Evolutionary conservation across 140 eudicot species (phyloP), one percentile per base, ranked within the genome.

Genomic region (Flaveria floridana): DNA sequence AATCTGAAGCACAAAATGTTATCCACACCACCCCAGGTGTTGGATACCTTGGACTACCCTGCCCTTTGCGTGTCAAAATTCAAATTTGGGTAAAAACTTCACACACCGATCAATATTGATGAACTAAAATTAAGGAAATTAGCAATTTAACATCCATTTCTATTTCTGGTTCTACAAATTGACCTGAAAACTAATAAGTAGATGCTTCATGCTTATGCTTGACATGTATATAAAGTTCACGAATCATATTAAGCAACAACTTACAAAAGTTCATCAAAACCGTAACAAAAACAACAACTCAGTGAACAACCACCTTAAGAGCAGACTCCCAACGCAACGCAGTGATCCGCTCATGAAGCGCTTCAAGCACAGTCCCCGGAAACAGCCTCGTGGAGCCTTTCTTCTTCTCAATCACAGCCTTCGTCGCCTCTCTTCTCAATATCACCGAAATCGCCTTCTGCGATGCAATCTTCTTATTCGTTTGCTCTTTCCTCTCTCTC

Each of bases 261-360:
- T 37, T 11, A 0, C 1, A 23, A 30, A 48, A 30, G 12, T 0
- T 23, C 12, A 25, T 9, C 37, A 73, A 57, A 20, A 61, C 8
- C 14, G 19, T 44, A 62, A 50, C 20, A 23, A 21, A 19, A 30
- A 21, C n/a, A n/a, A 65, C 41, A 58, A 26, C 2, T n/a, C 34
- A 18, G 15, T 25, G 10, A 71, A 10, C 23, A 11, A 77, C 8
- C 10, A 89, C 98, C 98, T 88, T 90, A 53, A 93, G 88, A 83
- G 98, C 97, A 79, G 98, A 93, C 14, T 93, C 98, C 98, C 98
- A 93, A 74, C 98, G 98, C 84, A 88, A 77, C 69, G 97, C 98
- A 59, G 97, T 77, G 64, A 90, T 82, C 7, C 97, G 90, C 61
- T 93, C 98, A 65, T 93, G 96, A 78, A 93, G 93, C 23, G 98